phyloP scores from a whole-genome alignment of 192 early-diverging fungal genomes.

The Pecoramyces ruminantium region DNA sequence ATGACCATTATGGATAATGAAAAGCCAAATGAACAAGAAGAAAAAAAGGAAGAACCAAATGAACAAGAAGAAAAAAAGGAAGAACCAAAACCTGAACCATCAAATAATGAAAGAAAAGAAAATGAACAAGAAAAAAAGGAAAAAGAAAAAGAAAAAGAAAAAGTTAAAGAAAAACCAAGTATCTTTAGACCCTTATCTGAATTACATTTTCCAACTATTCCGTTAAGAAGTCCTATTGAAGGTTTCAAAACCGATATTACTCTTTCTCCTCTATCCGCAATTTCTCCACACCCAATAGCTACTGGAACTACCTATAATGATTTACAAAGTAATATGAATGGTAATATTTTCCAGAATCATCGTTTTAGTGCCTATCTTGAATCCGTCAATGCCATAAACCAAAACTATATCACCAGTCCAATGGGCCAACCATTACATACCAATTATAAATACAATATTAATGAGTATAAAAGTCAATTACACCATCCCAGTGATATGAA shows the following conservation, averaged over 20 bases:
- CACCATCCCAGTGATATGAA: background rate
- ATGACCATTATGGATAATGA: background rate
- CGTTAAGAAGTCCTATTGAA: background rate
- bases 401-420: background rate
- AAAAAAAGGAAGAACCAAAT: background rate
- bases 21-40: background rate
- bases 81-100: background rate
- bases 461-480: background rate
- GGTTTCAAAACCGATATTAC: background rate
- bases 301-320: background rate
- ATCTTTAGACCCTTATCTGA: no score
- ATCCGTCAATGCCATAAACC: background rate
- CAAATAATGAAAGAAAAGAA: no score
- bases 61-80: background rate
- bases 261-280: background rate
- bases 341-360: background rate
- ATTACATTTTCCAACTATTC: background rate
- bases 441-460: background rate
- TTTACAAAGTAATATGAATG: background rate
- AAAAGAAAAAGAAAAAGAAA: background rate
- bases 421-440: background rate
- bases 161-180: no score
- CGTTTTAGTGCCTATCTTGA: background rate
- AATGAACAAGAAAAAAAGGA: no score
- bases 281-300: background rate